These are phyloP conservation scores for Cercophora newfieldiana DNA, from an alignment of 495 filamentous ascomycete species.

Conservation along the genomic window DNA sequence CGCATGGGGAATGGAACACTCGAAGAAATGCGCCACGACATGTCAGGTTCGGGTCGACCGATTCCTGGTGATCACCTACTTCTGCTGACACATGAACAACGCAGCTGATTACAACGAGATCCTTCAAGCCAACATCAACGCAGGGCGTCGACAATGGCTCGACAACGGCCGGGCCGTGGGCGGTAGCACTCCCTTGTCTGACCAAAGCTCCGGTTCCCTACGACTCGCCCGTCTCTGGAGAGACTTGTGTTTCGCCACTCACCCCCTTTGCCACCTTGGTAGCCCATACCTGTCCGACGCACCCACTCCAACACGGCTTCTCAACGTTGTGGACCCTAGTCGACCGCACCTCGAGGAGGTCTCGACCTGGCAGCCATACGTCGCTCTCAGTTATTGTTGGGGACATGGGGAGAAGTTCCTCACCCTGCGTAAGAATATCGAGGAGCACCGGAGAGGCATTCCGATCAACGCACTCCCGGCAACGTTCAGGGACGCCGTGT, in stretches of 20 bases:
- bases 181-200: no score
- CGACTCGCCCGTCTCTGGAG: neutral
- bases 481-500: conserved; percentile 29
- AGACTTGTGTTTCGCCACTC: neutral
- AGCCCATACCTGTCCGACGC: neutral
- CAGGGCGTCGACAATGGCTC: neutral
- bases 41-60: neutral
- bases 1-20: neutral
- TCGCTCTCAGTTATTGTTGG: conserved; percentile 28
- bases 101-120: neutral
- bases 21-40: neutral
- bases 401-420: conserved; percentile 14
- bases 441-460: conserved; percentile 4
- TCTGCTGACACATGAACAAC: neutral
- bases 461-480: conserved; percentile 15
- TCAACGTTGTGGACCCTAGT: conserved; percentile 17
- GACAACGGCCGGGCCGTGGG: neutral
- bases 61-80: neutral
- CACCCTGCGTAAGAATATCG: conserved; percentile 11
- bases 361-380: neutral
- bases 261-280: neutral
- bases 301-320: conserved; percentile 14
- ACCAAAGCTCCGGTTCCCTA: neutral
- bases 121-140: neutral
- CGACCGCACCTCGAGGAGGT: conserved; percentile 10